Evolutionary conservation across 1,284 basidiomycete species (phyloP), one percentile per base, ranked within the genome.

Genomic region (Ganoderma multipileum): DNA sequence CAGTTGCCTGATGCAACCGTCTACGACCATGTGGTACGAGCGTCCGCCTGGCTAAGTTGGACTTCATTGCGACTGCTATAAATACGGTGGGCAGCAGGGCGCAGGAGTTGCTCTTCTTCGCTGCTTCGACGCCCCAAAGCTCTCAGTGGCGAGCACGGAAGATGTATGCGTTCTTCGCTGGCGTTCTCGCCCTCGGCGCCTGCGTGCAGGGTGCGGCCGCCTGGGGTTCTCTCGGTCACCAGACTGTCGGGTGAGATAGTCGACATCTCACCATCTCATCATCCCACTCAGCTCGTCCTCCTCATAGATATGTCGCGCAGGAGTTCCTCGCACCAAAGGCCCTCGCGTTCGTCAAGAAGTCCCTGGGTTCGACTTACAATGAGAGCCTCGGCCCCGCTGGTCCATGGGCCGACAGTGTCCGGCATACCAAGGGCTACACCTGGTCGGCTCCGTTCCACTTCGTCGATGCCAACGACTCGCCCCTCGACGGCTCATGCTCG

Each of bases 291-390:
- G 26, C 14, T 28, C 33, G 16, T 39, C 23, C 16, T n/a, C n/a
- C n/a, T n/a, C n/a, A n/a, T n/a, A 72, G 71, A 14, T 72, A 72
- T 30, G 61, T 72, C 23, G 71, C 71, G 7, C 71, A 72, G 38
- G 64, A 63, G 71, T 72, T 72, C 64, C 68, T 72, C 11, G 71
- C 71, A 3, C 71, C 71, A 4, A 68, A 68, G 16, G 71, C 71
- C 14, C 52, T 70, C 11, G 68, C 68, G 2, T 72, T 72, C 58
- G 71, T 70, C 20, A 47, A 72, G 65, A 63, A 62, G 2, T 72
- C 71, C n/a, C 64, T 72, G 2, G 71, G 71, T 1, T 64, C 67
- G 6, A 68, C 68, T 3, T 72, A 72, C 63, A 64, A 70, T 33
- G 30, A 59, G 64, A 63, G 57, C 14, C 64, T 69, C 4, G 68